Evolutionary conservation across 805 yeast species (phyloP), one percentile per base, ranked within the genome.

Genomic region (Soucietia sequanensis): DNA sequence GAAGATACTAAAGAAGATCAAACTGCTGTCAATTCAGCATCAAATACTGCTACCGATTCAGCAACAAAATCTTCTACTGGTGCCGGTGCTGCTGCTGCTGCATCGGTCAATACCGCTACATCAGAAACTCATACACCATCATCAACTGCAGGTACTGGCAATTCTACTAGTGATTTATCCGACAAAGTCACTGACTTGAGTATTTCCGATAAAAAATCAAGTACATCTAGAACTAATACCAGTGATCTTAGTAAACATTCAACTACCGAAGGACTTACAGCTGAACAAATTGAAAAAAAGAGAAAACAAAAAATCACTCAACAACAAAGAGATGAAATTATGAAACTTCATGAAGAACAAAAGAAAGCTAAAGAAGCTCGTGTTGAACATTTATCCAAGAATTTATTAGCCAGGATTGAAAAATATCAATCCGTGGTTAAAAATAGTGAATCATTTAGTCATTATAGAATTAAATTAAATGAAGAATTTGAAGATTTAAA

Each of bases 401-500:
- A 72, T 38, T 65, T 85, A 36, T 59, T 74, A 14, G 46, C 60
- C 1, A 70, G 72, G 41, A 56, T 90, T 21, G 70, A 66, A 9
- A 60, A 62, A 19, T 70, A 70, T 42, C 49, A 65, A 9, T 85
- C 81, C 49, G 78, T 89, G n/a, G 73, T 70, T 20, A 74, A 75
- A 47, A 80, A 78, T 34, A 67, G 64, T 0, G 86, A 79, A 21
- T 80, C 89, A 25, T 69, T 82, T 34, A 56, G 59, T 5, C 72
- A 83, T 0, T 84, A 76, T 51, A 62, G 57, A n/a, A 48, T 50
- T 9, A 78, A 78, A 45, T 64, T 85, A 19, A 60, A 64, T 25
- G 65, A 67, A 35, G 93, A 85, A 52, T 76, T 84, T 28, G 90
- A 84, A 46, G 84, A 84, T 42, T 68, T 93, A 54, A 93, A 93